A percentile compares a stretch with the other conserved stretches of the same genome.
These are phyloP conservation scores for Aspergillus pseudonomiae DNA, from an alignment of 2,329 filamentous ascomycete species.

Conservation along the genomic window DNA sequence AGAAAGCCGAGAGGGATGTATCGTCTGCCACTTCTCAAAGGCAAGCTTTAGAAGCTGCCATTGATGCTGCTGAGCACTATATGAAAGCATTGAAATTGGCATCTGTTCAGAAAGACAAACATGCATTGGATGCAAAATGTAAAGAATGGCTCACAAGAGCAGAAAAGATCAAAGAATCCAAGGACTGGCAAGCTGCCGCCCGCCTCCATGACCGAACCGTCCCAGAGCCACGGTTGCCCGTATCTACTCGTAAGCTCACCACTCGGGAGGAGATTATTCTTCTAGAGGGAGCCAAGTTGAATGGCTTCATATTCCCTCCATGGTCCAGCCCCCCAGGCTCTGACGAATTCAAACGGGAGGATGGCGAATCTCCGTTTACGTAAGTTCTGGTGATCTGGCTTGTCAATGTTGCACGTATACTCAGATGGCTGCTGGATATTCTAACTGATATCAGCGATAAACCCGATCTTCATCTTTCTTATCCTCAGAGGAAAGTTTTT, in stretches of 20 bases:
- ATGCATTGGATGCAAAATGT: slow-evolving; percentile 69
- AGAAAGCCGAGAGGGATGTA: slow-evolving; percentile 60
- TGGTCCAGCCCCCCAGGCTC: slow-evolving; percentile 70
- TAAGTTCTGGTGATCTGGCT: slow-evolving; percentile 44
- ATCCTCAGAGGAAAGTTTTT: slow-evolving; percentile 74
- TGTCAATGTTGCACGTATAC: not conserved
- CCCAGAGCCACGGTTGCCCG: slow-evolving; percentile 48
- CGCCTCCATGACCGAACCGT: slow-evolving; percentile 27
- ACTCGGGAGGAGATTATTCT: slow-evolving; percentile 76
- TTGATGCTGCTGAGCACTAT: slow-evolving; percentile 77
- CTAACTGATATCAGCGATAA: slow-evolving; percentile 61
- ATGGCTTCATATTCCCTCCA: slow-evolving; percentile 80
- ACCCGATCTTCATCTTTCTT: slow-evolving; percentile 71
- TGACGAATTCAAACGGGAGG: slow-evolving; percentile 62
- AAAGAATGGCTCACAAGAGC: slow-evolving; percentile 70
- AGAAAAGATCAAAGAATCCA: slow-evolving; percentile 69
- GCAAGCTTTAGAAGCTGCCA: slow-evolving; percentile 73
- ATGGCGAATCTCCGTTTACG: slow-evolving; percentile 63
- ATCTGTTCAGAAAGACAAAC: slow-evolving; percentile 63
- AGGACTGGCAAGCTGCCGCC: slow-evolving; percentile 34
- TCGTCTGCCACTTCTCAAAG: slow-evolving; percentile 55
- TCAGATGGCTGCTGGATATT: slow-evolving; percentile 17
- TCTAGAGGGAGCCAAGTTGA: slow-evolving; percentile 74
- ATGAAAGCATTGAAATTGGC: slow-evolving; percentile 73
- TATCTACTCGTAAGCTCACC: slow-evolving; percentile 63